phyloP scores from a whole-genome alignment of 208 protist species.

The Vickermania ingenoplastis region DNA sequence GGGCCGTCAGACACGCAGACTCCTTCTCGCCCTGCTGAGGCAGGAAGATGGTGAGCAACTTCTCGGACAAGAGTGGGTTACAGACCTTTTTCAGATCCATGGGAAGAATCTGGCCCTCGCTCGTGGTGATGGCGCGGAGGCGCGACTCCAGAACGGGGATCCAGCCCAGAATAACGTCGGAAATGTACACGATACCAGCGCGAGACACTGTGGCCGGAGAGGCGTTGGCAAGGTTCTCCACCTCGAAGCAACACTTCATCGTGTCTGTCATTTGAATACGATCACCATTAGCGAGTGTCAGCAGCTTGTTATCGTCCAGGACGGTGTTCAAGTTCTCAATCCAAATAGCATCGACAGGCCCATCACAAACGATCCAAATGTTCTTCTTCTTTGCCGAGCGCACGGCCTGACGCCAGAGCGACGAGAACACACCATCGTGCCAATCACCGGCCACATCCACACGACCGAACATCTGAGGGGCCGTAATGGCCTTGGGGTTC shows the following conservation, averaged over 20 bases:
- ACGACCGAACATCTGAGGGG: constrained; percentile 94
- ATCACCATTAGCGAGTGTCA: constrained; percentile 97
- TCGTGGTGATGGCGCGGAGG: constrained; percentile 50
- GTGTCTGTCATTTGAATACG: constrained; percentile 95
- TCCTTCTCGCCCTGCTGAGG: constrained; percentile 33
- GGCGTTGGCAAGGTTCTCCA: constrained; percentile 97
- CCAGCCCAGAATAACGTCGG: constrained; percentile 93
- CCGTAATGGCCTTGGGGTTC: constrained; percentile 94
- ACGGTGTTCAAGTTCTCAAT: constrained; percentile 99
- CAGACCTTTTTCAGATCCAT: constrained; percentile 67
- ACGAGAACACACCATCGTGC: constrained; percentile 94
- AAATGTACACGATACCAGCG: constrained; percentile 97
- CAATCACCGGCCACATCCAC: constrained; percentile 93
- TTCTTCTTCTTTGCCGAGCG: constrained; percentile 86
- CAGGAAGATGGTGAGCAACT: constrained; percentile 71
- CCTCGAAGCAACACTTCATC: constrained; percentile 96
- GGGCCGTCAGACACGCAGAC: constrained; percentile 35
- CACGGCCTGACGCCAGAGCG: constrained; percentile 85
- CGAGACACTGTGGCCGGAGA: constrained; percentile 99
- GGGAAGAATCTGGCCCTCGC: constrained; percentile 73
- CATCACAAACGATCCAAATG: constrained; percentile 96
- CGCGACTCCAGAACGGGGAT: constrained; percentile 78
- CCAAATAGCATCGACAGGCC: constrained; percentile 98
- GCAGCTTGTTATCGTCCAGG: too few relatives aligned
- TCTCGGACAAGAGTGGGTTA: constrained; percentile 65